Conservation (phyloP, 1,284 basidiomycete species). For the Afroboletus lepidellus region DNA sequence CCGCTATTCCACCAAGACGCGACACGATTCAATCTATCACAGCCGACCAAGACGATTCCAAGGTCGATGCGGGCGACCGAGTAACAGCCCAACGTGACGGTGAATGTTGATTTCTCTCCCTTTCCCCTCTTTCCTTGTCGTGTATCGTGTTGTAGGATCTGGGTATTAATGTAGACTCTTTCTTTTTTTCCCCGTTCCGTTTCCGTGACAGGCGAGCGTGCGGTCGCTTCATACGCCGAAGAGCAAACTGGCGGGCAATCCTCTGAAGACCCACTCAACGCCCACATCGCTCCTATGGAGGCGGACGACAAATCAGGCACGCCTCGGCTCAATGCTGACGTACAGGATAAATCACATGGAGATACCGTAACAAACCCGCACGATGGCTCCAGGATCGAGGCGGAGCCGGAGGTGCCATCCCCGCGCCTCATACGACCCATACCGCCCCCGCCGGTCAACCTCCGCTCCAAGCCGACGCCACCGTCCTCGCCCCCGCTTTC, state of each 20-base stretch:
- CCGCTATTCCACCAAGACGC: slow-evolving; percentile 11
- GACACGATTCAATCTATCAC: not conserved
- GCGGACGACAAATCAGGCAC: slow-evolving; percentile 3
- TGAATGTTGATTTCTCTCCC: slow-evolving; percentile 48
- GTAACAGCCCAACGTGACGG: slow-evolving; percentile 41
- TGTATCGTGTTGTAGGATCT: slow-evolving; percentile 30
- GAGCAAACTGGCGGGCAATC: slow-evolving; percentile 8
- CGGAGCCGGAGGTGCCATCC: slow-evolving; percentile 31
- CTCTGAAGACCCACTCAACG: slow-evolving; percentile 10
- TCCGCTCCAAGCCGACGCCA: slow-evolving; percentile 27
- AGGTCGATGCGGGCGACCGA: slow-evolving; percentile 24
- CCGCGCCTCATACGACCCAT: slow-evolving; percentile 33
- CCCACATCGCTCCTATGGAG: not conserved
- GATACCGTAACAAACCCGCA: not conserved
- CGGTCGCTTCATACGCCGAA: slow-evolving; percentile 12
- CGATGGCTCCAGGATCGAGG: slow-evolving; percentile 6
- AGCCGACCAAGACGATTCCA: slow-evolving; percentile 17
- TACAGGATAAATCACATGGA: not conserved
- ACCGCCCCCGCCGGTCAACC: slow-evolving; percentile 30
- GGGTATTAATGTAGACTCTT: slow-evolving; percentile 33
- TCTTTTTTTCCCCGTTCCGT: slow-evolving; percentile 2
- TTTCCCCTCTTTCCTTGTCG: slow-evolving; percentile 13
- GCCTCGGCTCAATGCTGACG: not conserved
- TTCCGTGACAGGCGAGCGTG: slow-evolving; percentile 24
- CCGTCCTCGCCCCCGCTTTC: slow-evolving; percentile 18